Conservation (phyloP, 2,329 filamentous ascomycete genomes). For the Exophiala xenobiotica region DNA sequence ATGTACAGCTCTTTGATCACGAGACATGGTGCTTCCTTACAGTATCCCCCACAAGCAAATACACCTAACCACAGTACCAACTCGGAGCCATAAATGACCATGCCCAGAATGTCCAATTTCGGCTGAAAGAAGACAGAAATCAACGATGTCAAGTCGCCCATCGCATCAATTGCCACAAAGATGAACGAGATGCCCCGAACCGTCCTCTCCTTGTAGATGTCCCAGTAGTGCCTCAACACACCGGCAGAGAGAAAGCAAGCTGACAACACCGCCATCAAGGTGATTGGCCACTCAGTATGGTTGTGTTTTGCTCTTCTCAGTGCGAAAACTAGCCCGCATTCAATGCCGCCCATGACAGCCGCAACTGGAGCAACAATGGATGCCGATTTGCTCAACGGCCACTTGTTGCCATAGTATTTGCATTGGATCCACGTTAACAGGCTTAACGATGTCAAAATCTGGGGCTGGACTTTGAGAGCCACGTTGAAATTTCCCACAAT, state of each 20-base stretch:
- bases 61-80: slow-evolving; percentile 66
- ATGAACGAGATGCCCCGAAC: slow-evolving; percentile 71
- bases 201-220: slow-evolving; percentile 65
- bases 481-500: slow-evolving; percentile 55
- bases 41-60: slow-evolving; percentile 64
- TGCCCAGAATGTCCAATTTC: slow-evolving; percentile 58
- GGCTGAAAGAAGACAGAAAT: slow-evolving; percentile 64
- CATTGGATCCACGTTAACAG: slow-evolving; percentile 57
- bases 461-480: slow-evolving; percentile 55
- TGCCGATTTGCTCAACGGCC: slow-evolving; percentile 52
- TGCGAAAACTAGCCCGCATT: slow-evolving; percentile 60
- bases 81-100: slow-evolving; percentile 67
- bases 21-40: slow-evolving; percentile 33
- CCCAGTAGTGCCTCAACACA: slow-evolving; percentile 67
- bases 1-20: slow-evolving; percentile 1
- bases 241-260: slow-evolving; percentile 64
- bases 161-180: slow-evolving; percentile 68
- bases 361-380: slow-evolving; percentile 54
- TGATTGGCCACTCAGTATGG: slow-evolving; percentile 60
- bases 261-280: slow-evolving; percentile 65
- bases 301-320: slow-evolving; percentile 48
- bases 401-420: slow-evolving; percentile 57
- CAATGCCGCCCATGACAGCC: slow-evolving; percentile 57
- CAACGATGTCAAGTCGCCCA: slow-evolving; percentile 67
- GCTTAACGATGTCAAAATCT: slow-evolving; percentile 55